phyloP scores from a whole-genome alignment of 768 basidiomycete species.

The Agaricus blazei region DNA sequence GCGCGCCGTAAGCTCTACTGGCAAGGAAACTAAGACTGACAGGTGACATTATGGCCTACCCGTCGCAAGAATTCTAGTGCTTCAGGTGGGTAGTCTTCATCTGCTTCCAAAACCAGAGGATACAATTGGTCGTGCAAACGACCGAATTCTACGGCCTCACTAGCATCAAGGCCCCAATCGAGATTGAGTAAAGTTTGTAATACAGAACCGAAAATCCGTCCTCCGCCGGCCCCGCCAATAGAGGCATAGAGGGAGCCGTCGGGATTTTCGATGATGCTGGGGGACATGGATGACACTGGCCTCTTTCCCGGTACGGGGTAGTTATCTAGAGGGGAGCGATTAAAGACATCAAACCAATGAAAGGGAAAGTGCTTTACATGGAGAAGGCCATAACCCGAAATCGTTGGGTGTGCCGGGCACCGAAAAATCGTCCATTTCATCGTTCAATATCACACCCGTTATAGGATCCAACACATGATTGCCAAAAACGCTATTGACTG shows the following conservation, averaged over 20 bases:
- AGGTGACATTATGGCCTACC: constrained; percentile 68
- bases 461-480: constrained; percentile 81
- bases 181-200: constrained; percentile 78
- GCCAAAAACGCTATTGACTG: constrained; percentile 88
- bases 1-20: not conserved
- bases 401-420: constrained; percentile 78
- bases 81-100: constrained; percentile 51
- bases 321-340: constrained; percentile 50
- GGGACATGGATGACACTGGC: constrained; percentile 80
- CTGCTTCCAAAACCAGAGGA: constrained; percentile 56
- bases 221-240: constrained; percentile 85
- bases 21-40: constrained; percentile 29
- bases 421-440: constrained; percentile 97
- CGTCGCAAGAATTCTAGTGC: constrained; percentile 50
- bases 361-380: constrained; percentile 44
- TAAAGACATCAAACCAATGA: not conserved
- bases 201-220: constrained; percentile 75
- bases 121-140: constrained; percentile 86
- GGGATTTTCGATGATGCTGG: constrained; percentile 73
- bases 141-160: constrained; percentile 77
- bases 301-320: constrained; percentile 87
- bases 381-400: constrained; percentile 79
- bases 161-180: constrained; percentile 77
- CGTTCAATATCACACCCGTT: constrained; percentile 87
- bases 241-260: constrained; percentile 72